Evolutionary conservation across 2,329 filamentous ascomycete genomes (phyloP), one percentile per base, ranked within the genome.

Genomic region (Colletotrichum sojae): DNA sequence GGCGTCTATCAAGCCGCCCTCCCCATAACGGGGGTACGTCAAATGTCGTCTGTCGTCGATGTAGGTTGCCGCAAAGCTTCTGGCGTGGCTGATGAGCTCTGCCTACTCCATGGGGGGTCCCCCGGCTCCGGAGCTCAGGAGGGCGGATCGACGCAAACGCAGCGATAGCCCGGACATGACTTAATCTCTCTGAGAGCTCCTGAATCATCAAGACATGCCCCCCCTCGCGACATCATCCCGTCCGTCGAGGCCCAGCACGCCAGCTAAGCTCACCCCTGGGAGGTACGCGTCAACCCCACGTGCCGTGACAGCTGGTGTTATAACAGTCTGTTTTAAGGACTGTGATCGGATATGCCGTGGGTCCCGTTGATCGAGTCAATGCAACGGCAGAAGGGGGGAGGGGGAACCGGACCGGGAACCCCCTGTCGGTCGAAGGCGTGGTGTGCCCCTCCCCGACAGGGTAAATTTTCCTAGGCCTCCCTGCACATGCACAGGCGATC

Each of bases 111-210:
- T 48, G 22, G 54, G 31, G 31, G 31, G 10, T 10, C 31, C 62
- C 66, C 66, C 43, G 18, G 62, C 40, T 15, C 16, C 31, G 22
- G 27, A 16, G 43, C 54, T 60, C 55, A 31, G 39, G 62, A 18
- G 49, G 49, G 39, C 45, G 59, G 64, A 67, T 67, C 64, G 52
- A 46, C 46, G 46, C 16, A n/a, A 58, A 6, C 4, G 55, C 43
- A 69, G 62, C 66, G 62, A 27, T 66, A 5, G 36, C 43, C 55
- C 43, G 9, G 55, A n/a, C 43, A 55, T 18, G 18, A 52, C 9
- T 61, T 69, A 60, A 69, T 69, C 22, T 61, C 55, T 66, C 54
- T 60, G 61, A 65, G 54, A 48, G 43, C 46, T 58, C 66, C 66
- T 69, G 66, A 66, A 69, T 65, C 61, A 65, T 31, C 60, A n/a